phyloP scores from a whole-genome alignment of 768 basidiomycete genomes.

The Candolleomyces aberdarensis region DNA sequence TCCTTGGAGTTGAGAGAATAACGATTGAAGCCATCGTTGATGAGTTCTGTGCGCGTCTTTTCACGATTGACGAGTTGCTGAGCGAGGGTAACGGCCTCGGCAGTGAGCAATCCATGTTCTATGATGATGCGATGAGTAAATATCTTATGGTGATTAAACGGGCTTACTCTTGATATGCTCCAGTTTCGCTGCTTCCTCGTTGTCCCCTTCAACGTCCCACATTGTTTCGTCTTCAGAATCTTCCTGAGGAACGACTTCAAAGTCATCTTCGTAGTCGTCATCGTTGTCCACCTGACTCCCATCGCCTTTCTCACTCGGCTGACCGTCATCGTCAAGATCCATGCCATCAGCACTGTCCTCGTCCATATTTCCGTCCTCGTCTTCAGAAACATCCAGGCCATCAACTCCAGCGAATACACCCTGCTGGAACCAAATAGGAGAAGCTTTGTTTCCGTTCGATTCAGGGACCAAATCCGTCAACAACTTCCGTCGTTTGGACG shows the following conservation, averaged over 20 bases:
- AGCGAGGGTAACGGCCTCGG: conserved; percentile 89
- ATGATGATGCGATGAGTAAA: not conserved
- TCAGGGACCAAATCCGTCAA: conserved; percentile 42
- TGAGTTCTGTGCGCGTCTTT: conserved; percentile 81
- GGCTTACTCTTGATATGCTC: conserved; percentile 64
- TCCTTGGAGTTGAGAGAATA: conserved; percentile 92
- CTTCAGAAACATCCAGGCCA: conserved; percentile 27
- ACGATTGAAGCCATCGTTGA: conserved; percentile 95
- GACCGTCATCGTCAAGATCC: conserved; percentile 2
- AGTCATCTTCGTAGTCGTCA: conserved; percentile 44
- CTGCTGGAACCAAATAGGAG: conserved; percentile 95
- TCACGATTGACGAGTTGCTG: conserved; percentile 88
- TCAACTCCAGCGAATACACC: conserved; percentile 76
- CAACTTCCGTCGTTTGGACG: conserved; percentile 51
- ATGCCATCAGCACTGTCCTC: conserved; percentile 18
- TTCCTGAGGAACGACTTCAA: conserved; percentile 73
- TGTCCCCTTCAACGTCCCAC: conserved; percentile 81
- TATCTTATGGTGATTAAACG: not conserved
- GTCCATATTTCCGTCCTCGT: conserved; percentile 25
- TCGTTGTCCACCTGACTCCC: not conserved
- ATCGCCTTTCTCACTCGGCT: not conserved
- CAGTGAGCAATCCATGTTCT: conserved; percentile 84
- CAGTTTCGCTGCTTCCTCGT: conserved; percentile 67
- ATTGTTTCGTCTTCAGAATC: conserved; percentile 58
- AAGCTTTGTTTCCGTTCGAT: conserved; percentile 40